phyloP scores from a whole-genome alignment of 225 moss, liverwort and hornwort genomes.

The Climacium dendroides region DNA sequence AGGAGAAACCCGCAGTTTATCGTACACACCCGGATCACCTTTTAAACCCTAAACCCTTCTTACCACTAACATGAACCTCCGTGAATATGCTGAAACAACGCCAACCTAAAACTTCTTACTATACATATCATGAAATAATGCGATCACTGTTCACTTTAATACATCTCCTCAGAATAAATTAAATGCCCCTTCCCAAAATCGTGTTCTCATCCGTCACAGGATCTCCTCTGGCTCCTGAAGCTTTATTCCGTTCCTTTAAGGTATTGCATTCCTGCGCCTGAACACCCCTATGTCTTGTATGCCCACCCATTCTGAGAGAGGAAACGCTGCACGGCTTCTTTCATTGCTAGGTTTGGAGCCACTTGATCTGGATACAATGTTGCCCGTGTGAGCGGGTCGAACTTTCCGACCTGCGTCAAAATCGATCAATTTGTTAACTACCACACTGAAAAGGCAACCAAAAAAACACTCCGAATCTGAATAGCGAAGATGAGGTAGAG shows the following conservation, averaged over 20 bases:
- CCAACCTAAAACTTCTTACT: conserved; percentile 3
- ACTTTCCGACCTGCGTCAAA: conserved; percentile 44
- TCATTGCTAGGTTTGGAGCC: conserved; percentile 64
- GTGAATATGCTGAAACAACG: neutral
- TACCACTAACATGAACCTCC: neutral
- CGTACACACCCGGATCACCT: neutral
- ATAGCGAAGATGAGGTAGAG: neutral
- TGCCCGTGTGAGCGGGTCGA: conserved; percentile 65
- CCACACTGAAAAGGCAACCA: neutral
- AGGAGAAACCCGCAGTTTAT: neutral
- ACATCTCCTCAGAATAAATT: neutral
- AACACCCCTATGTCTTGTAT: conserved; percentile 23
- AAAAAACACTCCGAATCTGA: neutral
- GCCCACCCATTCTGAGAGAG: conserved; percentile 74
- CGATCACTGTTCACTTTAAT: neutral
- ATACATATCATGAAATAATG: conserved; percentile 2
- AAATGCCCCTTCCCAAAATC: neutral
- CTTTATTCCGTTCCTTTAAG: neutral
- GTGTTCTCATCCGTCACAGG: neutral
- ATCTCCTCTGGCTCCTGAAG: neutral
- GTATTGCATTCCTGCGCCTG: neutral
- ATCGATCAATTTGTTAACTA: neutral
- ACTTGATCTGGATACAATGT: conserved; percentile 52
- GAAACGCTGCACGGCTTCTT: conserved; percentile 57
- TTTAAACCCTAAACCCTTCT: neutral